Conservation (phyloP, 2,329 filamentous ascomycete genomes). For the Cladosporium sp. region DNA sequence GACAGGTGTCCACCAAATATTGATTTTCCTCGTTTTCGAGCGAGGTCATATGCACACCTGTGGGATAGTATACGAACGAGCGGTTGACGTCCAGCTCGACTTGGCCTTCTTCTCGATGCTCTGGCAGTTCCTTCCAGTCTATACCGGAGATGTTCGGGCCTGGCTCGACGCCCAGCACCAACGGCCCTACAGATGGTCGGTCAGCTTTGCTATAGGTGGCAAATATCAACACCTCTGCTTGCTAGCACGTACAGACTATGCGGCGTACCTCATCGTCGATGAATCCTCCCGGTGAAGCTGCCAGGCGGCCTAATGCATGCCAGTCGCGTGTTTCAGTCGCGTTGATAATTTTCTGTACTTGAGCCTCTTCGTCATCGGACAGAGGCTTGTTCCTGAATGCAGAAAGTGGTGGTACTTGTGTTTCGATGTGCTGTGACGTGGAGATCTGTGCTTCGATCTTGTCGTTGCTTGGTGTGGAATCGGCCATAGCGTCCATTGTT, state of each 20-base stretch:
- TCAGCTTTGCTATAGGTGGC: conserved; percentile 19
- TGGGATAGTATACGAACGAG: conserved; percentile 96
- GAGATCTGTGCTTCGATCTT: not conserved
- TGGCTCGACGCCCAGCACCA: conserved; percentile 50
- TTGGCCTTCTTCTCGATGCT: conserved; percentile 87
- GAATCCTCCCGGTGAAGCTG: conserved; percentile 49
- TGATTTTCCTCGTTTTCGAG: not conserved
- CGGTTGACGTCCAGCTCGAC: conserved; percentile 89
- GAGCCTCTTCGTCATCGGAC: conserved; percentile 27
- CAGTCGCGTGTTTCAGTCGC: conserved; percentile 48
- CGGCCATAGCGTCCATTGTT: not conserved
- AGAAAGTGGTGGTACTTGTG: conserved; percentile 26
- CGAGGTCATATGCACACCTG: conserved; percentile 53
- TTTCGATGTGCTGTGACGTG: not conserved
- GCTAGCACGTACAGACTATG: conserved; percentile 68
- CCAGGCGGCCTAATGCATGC: conserved; percentile 44
- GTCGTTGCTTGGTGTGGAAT: not conserved
- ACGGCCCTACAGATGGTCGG: conserved; percentile 57
- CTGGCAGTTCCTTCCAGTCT: conserved; percentile 65
- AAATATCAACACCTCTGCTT: conserved; percentile 4
- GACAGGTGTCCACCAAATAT: not conserved
- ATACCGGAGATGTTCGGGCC: conserved; percentile 21
- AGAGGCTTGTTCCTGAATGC: conserved; percentile 29
- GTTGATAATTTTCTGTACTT: conserved; percentile 40
- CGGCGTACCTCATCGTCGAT: conserved; percentile 62